These are phyloP conservation scores for Colletotrichum salicis DNA, from an alignment of 2,329 filamentous ascomycete species.

Conservation along the genomic window DNA sequence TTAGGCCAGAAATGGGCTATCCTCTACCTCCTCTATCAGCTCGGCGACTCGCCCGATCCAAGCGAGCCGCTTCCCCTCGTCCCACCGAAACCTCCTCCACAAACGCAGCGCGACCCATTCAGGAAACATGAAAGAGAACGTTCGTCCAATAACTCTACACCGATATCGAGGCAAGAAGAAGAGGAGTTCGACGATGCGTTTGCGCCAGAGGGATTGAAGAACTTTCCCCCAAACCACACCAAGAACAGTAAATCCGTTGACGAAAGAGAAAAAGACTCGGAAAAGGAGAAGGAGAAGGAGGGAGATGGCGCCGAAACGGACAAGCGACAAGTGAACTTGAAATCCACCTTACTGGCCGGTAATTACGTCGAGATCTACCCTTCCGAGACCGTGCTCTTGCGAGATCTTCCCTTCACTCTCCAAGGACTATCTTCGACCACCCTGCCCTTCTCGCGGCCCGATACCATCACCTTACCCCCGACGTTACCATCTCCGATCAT, in stretches of 20 bases:
- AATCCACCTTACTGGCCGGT: slow-evolving; percentile 66
- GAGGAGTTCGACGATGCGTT: slow-evolving; percentile 64
- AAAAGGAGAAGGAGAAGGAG: slow-evolving; percentile 47
- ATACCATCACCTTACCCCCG: slow-evolving; percentile 78
- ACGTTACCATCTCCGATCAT: slow-evolving; percentile 86
- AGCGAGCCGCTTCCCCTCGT: slow-evolving; percentile 61
- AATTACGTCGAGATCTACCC: slow-evolving; percentile 69
- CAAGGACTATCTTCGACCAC: slow-evolving; percentile 92
- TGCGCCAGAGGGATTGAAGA: slow-evolving; percentile 62
- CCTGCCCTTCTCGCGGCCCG: slow-evolving; percentile 77
- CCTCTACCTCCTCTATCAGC: slow-evolving; percentile 86
- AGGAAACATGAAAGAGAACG: slow-evolving; percentile 51
- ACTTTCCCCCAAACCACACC: slow-evolving; percentile 53
- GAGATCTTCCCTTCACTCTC: slow-evolving; percentile 90
- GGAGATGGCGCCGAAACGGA: slow-evolving; percentile 41
- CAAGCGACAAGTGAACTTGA: slow-evolving; percentile 64
- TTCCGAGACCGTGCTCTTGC: slow-evolving; percentile 73
- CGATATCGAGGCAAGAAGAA: slow-evolving; percentile 55
- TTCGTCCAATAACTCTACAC: slow-evolving; percentile 48
- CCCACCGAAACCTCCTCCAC: slow-evolving; percentile 50
- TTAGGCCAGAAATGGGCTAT: slow-evolving; percentile 98
- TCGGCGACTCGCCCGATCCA: slow-evolving; percentile 75
- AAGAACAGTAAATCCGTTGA: slow-evolving; percentile 46
- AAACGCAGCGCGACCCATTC: slow-evolving; percentile 44
- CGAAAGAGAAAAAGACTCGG: slow-evolving; percentile 49